Conservation (phyloP, 2,329 filamentous ascomycete species). For the Phyllosticta citrichinensis region DNA sequence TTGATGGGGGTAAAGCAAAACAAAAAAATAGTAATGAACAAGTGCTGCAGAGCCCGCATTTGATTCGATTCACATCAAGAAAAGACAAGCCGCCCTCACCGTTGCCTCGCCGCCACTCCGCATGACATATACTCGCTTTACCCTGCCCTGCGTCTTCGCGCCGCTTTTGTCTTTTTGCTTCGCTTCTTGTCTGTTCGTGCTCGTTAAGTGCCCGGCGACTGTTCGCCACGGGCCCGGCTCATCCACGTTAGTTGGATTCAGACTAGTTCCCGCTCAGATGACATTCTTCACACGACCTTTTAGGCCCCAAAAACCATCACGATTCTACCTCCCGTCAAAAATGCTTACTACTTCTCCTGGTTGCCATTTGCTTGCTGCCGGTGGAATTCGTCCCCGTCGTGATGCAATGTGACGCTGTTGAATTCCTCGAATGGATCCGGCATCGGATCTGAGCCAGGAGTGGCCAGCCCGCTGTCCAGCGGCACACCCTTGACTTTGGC, state of each 20-base stretch:
- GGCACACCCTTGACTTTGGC: constrained; percentile 64
- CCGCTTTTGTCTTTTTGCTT: background rate
- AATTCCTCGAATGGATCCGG: constrained; percentile 96
- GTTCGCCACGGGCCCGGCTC: background rate
- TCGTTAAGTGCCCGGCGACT: background rate
- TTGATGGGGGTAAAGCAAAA: background rate
- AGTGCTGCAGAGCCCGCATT: background rate
- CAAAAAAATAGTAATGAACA: background rate
- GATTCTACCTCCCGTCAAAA: constrained; percentile 4
- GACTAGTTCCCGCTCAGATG: background rate
- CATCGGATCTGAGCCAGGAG: constrained; percentile 64
- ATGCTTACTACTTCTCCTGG: constrained; percentile 1
- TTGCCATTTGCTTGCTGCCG: background rate
- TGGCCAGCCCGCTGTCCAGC: constrained; percentile 73
- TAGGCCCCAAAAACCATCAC: constrained; percentile 13
- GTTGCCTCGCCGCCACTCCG: background rate
- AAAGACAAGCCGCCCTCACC: background rate
- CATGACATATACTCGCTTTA: background rate
- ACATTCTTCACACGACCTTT: constrained; percentile 7
- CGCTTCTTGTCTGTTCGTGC: background rate
- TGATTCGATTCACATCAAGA: background rate
- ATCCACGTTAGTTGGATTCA: background rate
- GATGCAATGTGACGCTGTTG: constrained; percentile 94
- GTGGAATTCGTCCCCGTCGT: constrained; percentile 68
- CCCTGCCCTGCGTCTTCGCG: background rate